Evolutionary conservation across 2,329 filamentous ascomycete genomes (phyloP), one percentile per base, ranked within the genome.

Genomic region (Tolypocladium ophioglossoides): DNA sequence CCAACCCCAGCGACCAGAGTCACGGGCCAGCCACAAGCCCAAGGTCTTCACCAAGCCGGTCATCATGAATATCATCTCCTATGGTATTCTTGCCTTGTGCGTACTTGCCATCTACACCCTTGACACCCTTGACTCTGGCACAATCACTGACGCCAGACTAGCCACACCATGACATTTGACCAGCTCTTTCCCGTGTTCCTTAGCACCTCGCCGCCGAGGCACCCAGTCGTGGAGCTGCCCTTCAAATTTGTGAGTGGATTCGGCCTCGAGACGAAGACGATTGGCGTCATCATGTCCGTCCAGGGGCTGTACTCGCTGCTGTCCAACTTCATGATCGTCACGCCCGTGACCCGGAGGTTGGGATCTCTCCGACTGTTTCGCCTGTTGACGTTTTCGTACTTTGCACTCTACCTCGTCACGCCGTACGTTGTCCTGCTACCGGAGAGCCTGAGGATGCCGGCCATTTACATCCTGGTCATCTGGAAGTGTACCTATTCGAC

Each of bases 131-230:
- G n/a, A n/a, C n/a, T 9, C 22, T 27, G 24, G 6, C 22, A 34
- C 6, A 4, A 34, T 50, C 24, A 18, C 62, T 66, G 58, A 66
- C 50, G 54, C 46, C 16, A 10, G 35, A 57, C 41, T 64, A 96
- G 91, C 74, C 92, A 97, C 73, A 96, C 92, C 14, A 96, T 99
- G 72, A 95, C 91, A 0, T 94, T 95, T 63, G 94, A 99, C 70
- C 89, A 96, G 65, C 80, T 97, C 50, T 85, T 97, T 62, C 92
- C 94, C 0, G 88, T 96, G 2, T 90, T 99, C 62, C 82, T 99
- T 65, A 92, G 88, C 69, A 89, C 89, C 47, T 71, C 72, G 18
- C 68, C 73, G 11, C 78, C 77, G 1, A 62, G 74, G 67, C 78
- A 63, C 66, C 78, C 64, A 70, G 80, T 65, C 58, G 75, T 63